These are phyloP conservation scores for Cyberlindnera bimundalis DNA, from an alignment of 805 yeast species.

Conservation along the genomic window DNA sequence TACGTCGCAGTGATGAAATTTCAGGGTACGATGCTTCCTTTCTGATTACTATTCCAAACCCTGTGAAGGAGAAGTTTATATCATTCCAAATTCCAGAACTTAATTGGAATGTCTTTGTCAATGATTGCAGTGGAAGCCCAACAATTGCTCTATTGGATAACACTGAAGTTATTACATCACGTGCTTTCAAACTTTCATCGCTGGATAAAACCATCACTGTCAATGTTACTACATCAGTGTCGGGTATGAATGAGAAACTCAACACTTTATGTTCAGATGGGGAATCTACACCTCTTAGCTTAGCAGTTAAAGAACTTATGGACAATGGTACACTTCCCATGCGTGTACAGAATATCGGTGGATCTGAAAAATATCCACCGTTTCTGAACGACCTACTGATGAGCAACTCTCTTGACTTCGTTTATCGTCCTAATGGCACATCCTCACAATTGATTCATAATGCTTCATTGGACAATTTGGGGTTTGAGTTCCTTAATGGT, in stretches of 20 bases:
- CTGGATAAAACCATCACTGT: constrained; percentile 11
- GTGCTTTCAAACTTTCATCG: constrained; percentile 17
- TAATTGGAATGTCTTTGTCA: constrained; percentile 34
- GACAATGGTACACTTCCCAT: constrained; percentile 21
- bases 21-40: constrained; percentile 25
- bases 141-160: constrained; percentile 29
- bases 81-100: constrained; percentile 32
- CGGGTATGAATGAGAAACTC: constrained; percentile 8
- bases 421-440: constrained; percentile 16
- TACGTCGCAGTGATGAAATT: constrained; percentile 21
- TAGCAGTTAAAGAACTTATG: constrained; percentile 14
- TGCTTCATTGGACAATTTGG: constrained; percentile 36
- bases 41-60: constrained; percentile 21
- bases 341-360: constrained; percentile 20
- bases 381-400: constrained; percentile 23
- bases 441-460: constrained; percentile 30
- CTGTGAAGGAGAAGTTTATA: constrained; percentile 20
- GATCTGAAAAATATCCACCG: constrained; percentile 19
- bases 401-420: constrained; percentile 15
- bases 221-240: constrained; percentile 11
- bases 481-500: constrained; percentile 33
- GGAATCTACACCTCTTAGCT: constrained; percentile 16
- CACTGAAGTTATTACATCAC: constrained; percentile 6
- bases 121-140: constrained; percentile 34
- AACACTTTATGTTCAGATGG: constrained; percentile 3